Percentiles rank a stretch among this genome's conserved stretches.
Conservation (phyloP, 2,329 filamentous ascomycete genomes). For the Aspergillus novoparasiticus region DNA sequence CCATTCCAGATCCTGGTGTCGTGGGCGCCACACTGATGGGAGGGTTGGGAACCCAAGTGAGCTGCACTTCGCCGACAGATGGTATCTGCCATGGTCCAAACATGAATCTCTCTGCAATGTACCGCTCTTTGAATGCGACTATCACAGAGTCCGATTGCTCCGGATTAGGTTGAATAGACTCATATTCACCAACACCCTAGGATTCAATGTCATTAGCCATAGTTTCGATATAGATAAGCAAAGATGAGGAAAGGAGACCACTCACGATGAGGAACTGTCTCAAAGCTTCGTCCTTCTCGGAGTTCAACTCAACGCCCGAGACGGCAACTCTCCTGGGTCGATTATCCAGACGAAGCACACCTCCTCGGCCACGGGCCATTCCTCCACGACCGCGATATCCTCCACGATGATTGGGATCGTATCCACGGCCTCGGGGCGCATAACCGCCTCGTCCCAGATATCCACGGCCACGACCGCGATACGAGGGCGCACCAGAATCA, state of each 20-base stretch:
- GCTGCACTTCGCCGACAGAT: conserved; percentile 55
- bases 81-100: conserved; percentile 52
- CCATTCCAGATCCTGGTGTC: conserved; percentile 16
- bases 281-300: conserved; percentile 57
- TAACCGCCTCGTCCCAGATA: conserved; percentile 43
- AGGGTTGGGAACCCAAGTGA: conserved; percentile 55
- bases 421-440: conserved; percentile 44
- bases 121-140: conserved; percentile 52
- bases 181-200: conserved; percentile 50
- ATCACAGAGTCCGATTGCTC: conserved; percentile 44
- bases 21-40: conserved; percentile 26
- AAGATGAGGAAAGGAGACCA: conserved; percentile 9
- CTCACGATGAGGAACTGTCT: conserved; percentile 58
- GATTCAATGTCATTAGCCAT: conserved; percentile 14
- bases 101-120: conserved; percentile 59
- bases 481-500: conserved; percentile 35
- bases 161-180: conserved; percentile 46
- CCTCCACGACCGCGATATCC: conserved; percentile 48
- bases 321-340: conserved; percentile 58
- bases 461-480: conserved; percentile 41
- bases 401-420: conserved; percentile 42
- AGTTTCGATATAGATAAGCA: conserved; percentile 11
- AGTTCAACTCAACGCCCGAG: conserved; percentile 49
- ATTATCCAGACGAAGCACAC: conserved; percentile 61
- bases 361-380: conserved; percentile 44